These are phyloP conservation scores for Plasmodium vivax DNA, from an alignment of 169 alveolate species.

Conservation along the genomic window DNA sequence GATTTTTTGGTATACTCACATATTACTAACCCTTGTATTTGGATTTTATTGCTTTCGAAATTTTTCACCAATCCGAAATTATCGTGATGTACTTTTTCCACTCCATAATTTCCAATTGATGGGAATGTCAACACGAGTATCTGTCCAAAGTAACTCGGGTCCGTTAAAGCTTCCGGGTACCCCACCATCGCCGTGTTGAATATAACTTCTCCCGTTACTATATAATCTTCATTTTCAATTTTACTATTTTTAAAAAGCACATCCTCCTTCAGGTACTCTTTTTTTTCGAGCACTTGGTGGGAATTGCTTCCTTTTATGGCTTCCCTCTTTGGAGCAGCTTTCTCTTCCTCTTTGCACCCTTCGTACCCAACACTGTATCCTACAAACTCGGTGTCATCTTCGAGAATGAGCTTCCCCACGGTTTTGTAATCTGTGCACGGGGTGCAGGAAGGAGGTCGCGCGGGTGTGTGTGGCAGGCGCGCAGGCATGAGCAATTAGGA, in stretches of 20 bases:
- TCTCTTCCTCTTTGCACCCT: slow-evolving; percentile 29
- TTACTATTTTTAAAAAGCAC: slow-evolving; percentile 15
- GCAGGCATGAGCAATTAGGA: neutral
- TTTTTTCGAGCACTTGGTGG: slow-evolving; percentile 6
- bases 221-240: slow-evolving; percentile 71
- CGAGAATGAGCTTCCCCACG: slow-evolving; percentile 68
- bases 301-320: neutral
- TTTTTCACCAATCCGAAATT: slow-evolving; percentile 81
- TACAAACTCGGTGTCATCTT: slow-evolving; percentile 50
- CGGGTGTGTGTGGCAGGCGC: neutral
- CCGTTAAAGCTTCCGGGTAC: slow-evolving; percentile 91
- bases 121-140: slow-evolving; percentile 89
- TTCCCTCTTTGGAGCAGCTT: neutral
- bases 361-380: slow-evolving; percentile 73
- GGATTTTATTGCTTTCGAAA: slow-evolving; percentile 84
- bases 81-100: slow-evolving; percentile 83
- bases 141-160: slow-evolving; percentile 91
- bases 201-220: slow-evolving; percentile 88
- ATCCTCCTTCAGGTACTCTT: slow-evolving; percentile 24
- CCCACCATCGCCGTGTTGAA: slow-evolving; percentile 92
- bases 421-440: slow-evolving; percentile 37
- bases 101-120: slow-evolving; percentile 90
- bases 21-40: slow-evolving; percentile 85
- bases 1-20: slow-evolving; percentile 84
- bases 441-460: neutral